phyloP scores from a whole-genome alignment of 202 grass and related monocot genomes.

The Panicum hallii region DNA sequence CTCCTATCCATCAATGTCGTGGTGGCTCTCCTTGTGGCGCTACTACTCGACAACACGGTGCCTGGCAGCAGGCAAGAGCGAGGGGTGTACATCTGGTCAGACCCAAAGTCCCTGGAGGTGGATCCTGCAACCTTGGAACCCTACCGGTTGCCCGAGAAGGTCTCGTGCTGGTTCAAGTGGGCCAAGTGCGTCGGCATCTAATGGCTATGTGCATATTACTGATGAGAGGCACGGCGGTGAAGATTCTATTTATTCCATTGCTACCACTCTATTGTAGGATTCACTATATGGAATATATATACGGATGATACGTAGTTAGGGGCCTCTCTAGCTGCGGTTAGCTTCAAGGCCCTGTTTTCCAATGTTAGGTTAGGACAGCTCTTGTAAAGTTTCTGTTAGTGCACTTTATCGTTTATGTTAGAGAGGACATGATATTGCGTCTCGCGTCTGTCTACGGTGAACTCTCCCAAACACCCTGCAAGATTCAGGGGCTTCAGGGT shows the following conservation, averaged over 20 bases:
- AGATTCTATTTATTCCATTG: constrained; percentile 53
- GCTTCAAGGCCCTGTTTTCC: neutral
- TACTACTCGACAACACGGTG: constrained; percentile 94
- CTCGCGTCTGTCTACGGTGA: neutral
- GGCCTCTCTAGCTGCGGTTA: constrained; percentile 24
- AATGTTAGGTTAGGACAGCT: constrained; percentile 10
- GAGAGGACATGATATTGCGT: too few relatives aligned
- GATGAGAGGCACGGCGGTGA: neutral
- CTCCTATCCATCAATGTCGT: constrained; percentile 92
- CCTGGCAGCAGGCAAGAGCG: constrained; percentile 90
- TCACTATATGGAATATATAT: constrained; percentile 27
- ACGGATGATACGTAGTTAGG: constrained; percentile 14
- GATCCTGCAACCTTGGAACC: constrained; percentile 78
- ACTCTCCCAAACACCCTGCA: neutral
- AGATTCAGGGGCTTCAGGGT: neutral
- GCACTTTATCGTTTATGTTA: neutral
- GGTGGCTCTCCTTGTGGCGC: constrained; percentile 79
- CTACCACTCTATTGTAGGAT: neutral
- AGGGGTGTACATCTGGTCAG: constrained; percentile 97
- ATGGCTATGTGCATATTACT: neutral
- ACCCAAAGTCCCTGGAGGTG: constrained; percentile 64
- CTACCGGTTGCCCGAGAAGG: constrained; percentile 76
- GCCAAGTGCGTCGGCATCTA: constrained; percentile 73
- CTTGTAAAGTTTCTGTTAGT: constrained; percentile 40
- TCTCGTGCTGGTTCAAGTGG: constrained; percentile 84